Percentiles rank a stretch among this genome's conserved stretches.
phyloP scores from a whole-genome alignment of 2,329 filamentous ascomycete genomes.

The Metarhizium humberi region DNA sequence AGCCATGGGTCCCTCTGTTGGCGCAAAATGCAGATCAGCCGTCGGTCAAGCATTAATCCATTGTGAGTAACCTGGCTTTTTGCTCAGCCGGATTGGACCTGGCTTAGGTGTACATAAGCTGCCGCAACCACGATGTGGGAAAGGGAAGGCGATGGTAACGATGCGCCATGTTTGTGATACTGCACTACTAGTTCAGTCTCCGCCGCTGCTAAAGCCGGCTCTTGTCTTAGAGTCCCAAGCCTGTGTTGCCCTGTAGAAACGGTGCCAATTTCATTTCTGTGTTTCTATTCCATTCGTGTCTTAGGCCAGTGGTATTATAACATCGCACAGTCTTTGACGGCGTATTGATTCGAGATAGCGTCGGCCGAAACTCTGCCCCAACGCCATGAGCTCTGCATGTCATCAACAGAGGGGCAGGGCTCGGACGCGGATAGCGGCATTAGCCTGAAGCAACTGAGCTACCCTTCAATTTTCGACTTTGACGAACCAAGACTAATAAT shows the following conservation, averaged over 20 bases:
- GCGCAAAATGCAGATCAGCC: too few species aligned
- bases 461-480: neutral
- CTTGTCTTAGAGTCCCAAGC: neutral
- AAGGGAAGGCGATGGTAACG: neutral
- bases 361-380: neutral
- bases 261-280: neutral
- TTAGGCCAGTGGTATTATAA: too few species aligned
- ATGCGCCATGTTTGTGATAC: neutral
- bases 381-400: neutral
- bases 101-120: neutral
- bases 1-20: too few species aligned
- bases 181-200: neutral
- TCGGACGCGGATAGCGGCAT: conserved; percentile 10
- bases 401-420: conserved; percentile 8
- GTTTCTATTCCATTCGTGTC: neutral
- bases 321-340: neutral
- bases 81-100: neutral
- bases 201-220: neutral
- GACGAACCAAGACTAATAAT: too few species aligned
- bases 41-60: neutral
- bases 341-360: neutral
- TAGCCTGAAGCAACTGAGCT: neutral
- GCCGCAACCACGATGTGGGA: neutral
- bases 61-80: neutral
- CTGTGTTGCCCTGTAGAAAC: neutral